Evolutionary conservation across 306 rosid genomes (phyloP), one percentile per base, ranked within the genome.

Genomic region (Oemleria cerasiformis): DNA sequence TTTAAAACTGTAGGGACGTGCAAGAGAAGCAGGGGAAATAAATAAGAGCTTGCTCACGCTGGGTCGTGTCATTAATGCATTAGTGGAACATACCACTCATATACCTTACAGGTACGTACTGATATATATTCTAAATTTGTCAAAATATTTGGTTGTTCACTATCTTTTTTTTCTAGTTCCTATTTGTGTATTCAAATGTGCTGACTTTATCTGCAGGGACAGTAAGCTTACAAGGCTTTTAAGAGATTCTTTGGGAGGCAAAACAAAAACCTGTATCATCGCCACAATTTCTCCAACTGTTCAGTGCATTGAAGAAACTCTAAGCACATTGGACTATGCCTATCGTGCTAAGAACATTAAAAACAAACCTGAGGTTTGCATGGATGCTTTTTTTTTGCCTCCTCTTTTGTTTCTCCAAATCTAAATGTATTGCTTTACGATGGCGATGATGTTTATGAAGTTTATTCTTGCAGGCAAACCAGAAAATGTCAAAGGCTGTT

Each of bases 21-120:
- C 99, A 49, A 86, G 99, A 85, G 98, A 94, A 87, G 98, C 98
- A 5, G 98, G 98, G 76, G 98, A 94, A 89, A 94, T 94, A 81
- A 94, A 94, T 78, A 94, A 94, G 84, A 94, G 99, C 95, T 78
- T 94, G 77, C 97, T 94, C 80, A 94, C 99, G 43, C 81, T 94
- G 39, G 99, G 99, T 48, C 96, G 99, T 63, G 97, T 91, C 71
- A 94, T 94, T 70, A 94, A 94, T 85, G 95, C 99, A 5, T 83
- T 94, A 12, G 99, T 91, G 80, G 99, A 94, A 78, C 99, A 94
- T 84, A 84, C 97, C 42, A 5, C 92, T 54, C 99, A 94, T 74
- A 81, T 94, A 57, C 99, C 99, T 72, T 94, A 94, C 84, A 91
- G 98, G 98, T 93, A 51, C 43, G 17, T 65, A 40, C 21, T 59